phyloP scores from a whole-genome alignment of 2,329 filamentous ascomycete species.

The Clarireedia monteithiana region DNA sequence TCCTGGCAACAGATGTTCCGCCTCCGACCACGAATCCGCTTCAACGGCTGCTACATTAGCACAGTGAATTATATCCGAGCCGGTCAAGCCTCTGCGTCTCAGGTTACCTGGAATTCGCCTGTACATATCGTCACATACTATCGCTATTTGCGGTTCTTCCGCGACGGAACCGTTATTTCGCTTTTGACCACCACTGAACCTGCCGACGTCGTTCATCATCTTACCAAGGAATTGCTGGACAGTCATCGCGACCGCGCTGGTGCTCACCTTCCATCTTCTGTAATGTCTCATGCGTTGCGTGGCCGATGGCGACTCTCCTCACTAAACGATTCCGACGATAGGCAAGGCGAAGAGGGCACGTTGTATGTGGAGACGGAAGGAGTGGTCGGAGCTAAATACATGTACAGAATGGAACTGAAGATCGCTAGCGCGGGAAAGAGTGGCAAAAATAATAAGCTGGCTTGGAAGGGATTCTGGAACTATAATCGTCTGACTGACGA shows the following conservation, averaged over 20 bases:
- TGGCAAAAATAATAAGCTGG: conserved; percentile 74
- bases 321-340: conserved; percentile 20
- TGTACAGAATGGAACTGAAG: conserved; percentile 73
- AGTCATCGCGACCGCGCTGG: conserved; percentile 18
- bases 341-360: conserved; percentile 51
- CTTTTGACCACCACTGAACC: conserved; percentile 78
- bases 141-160: conserved; percentile 91
- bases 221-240: conserved; percentile 62
- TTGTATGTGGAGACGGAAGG: conserved; percentile 84
- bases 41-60: conserved; percentile 93
- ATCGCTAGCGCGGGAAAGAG: conserved; percentile 57
- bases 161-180: conserved; percentile 76
- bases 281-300: conserved; percentile 61
- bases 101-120: conserved; percentile 68
- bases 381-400: conserved; percentile 65
- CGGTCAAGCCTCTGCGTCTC: conserved; percentile 64
- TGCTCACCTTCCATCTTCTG: conserved; percentile 32
- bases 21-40: conserved; percentile 75
- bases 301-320: conserved; percentile 56
- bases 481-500: conserved; percentile 87
- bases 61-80: conserved; percentile 91
- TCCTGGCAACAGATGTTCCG: conserved; percentile 70
- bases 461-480: conserved; percentile 86
- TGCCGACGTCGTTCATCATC: conserved; percentile 75
- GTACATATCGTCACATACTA: conserved; percentile 98